Conservation (phyloP, 106 monocot species). For the Acorus gramineus region DNA sequence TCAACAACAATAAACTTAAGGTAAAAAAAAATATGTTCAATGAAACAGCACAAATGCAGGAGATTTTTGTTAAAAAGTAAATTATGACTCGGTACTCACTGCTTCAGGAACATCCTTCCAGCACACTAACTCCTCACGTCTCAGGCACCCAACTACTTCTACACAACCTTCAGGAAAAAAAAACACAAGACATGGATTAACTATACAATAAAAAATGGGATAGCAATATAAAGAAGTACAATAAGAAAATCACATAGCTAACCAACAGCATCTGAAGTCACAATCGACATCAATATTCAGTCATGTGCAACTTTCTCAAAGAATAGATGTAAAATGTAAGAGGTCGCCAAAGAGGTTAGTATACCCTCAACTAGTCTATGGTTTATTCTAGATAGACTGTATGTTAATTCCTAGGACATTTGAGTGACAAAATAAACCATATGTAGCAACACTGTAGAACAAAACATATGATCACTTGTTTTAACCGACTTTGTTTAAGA, state of each 20-base stretch:
- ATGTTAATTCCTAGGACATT: background rate
- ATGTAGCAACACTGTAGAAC: background rate
- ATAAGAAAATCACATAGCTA: too few species aligned
- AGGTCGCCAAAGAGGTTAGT: too few species aligned
- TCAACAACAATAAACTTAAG: background rate
- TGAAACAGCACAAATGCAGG: too few species aligned
- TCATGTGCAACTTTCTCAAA: too few species aligned
- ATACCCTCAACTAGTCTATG: too few species aligned
- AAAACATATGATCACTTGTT: too few species aligned
- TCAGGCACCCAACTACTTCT: constrained; percentile 80
- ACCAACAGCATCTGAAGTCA: too few species aligned
- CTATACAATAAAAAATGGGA: background rate
- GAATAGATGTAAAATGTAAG: too few species aligned
- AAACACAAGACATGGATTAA: background rate
- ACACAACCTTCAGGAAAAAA: constrained; percentile 58
- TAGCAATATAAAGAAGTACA: background rate
- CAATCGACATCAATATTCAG: too few species aligned
- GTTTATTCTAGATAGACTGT: too few species aligned
- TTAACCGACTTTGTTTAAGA: background rate
- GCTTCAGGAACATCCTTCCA: constrained; percentile 89
- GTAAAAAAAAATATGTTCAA: background rate
- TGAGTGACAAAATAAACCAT: background rate
- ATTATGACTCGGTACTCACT: constrained; percentile 14
- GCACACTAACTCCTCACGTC: constrained; percentile 55
- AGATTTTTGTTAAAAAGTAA: too few species aligned